These are phyloP conservation scores for Erodium chrysanthum DNA, from an alignment of 441 rosid genomes.

Conservation along the genomic window DNA sequence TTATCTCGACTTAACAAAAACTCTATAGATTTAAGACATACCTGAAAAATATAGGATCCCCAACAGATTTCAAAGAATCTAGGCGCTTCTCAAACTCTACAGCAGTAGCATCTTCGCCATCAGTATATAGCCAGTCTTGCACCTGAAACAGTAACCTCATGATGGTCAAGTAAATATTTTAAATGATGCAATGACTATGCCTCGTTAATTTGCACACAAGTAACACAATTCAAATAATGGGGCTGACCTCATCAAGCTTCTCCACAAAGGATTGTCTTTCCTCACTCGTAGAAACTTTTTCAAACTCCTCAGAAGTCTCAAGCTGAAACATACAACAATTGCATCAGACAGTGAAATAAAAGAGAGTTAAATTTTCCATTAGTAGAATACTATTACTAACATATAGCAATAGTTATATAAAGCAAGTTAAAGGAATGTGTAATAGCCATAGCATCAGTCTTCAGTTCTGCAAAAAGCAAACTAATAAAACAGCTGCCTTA, in stretches of 20 bases:
- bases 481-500: too few relatives aligned
- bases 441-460: too few relatives aligned
- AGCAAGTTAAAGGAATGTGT: too few relatives aligned
- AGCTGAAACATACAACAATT: constrained; percentile 42
- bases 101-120: constrained; percentile 88
- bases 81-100: constrained; percentile 57
- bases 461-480: too few relatives aligned
- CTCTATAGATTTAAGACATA: constrained; percentile 13
- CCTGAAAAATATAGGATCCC: constrained; percentile 82
- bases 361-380: too few relatives aligned
- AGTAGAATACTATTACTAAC: too few relatives aligned
- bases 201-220: neutral
- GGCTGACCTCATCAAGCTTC: constrained; percentile 81
- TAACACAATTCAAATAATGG: neutral
- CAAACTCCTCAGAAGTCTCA: constrained; percentile 57
- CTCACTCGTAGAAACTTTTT: constrained; percentile 57
- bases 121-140: constrained; percentile 95
- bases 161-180: constrained; percentile 6
- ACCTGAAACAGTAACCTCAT: constrained; percentile 36
- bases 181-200: neutral
- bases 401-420: too few relatives aligned
- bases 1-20: too few relatives aligned
- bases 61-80: constrained; percentile 57
- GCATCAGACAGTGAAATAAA: too few relatives aligned
- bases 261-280: constrained; percentile 70